Conservation (phyloP, 208 protist genomes). For the Balamuthia mandrillaris region DNA sequence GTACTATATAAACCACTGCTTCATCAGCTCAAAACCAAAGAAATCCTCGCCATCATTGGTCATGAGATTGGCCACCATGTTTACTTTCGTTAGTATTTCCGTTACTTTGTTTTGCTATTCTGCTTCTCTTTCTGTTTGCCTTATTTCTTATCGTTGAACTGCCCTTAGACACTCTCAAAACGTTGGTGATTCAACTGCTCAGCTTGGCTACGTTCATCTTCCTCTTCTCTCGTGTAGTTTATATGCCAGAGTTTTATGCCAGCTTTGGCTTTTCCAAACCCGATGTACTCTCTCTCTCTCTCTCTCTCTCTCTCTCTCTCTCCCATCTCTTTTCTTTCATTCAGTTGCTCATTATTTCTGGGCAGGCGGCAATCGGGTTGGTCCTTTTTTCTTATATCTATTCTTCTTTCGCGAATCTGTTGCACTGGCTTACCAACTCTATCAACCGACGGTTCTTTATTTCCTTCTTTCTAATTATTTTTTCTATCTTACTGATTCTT, state of each 20-base stretch:
- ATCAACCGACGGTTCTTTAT: conserved; percentile 31
- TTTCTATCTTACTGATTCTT: neutral
- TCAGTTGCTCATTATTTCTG: no score
- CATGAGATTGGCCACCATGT: conserved; percentile 62
- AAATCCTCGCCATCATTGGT: conserved; percentile 51
- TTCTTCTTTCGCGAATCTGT: conserved; percentile 51
- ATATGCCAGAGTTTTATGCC: conserved; percentile 45
- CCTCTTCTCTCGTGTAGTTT: conserved; percentile 49
- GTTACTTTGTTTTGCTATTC: neutral
- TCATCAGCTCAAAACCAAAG: conserved; percentile 35
- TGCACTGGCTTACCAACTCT: conserved; percentile 53
- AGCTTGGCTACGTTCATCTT: conserved; percentile 52
- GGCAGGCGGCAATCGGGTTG: conserved; percentile 32
- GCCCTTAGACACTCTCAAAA: conserved; percentile 54
- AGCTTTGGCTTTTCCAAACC: no score
- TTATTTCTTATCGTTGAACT: no score
- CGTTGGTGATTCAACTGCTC: conserved; percentile 47
- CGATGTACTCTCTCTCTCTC: no score
- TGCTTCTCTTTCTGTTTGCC: neutral
- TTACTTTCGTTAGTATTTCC: conserved; percentile 31
- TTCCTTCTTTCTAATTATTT: neutral
- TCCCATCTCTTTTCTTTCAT: no score
- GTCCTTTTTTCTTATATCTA: conserved; percentile 59
- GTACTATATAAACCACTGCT: conserved; percentile 55
- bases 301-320: neutral